Evolutionary conservation across 164 flowering plant species (phyloP), one percentile per base, ranked within the genome.

Genomic region (Malania oleifera): DNA sequence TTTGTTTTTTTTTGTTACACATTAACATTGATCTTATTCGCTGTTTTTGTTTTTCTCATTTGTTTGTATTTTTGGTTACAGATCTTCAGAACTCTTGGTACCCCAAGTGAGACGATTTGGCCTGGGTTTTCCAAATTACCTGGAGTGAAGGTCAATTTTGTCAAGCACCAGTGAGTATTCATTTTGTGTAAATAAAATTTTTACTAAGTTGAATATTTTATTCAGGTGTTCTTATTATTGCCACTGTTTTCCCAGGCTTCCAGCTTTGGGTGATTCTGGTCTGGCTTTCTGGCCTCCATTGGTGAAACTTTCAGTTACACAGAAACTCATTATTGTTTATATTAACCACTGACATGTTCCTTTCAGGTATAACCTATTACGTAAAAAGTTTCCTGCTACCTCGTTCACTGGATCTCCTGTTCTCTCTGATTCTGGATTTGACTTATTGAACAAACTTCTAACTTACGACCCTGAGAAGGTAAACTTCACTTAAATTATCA

Each of bases 381-480:
- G 97, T 23, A 80, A 78, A 69, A 90, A 84, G 63, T 90, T 93
- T 60, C 97, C 96, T 0, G 82, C 83, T 2, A 77, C 96, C 34
- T 84, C 98, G 55, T 90, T 90, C 74, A 83, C 86, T 52, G 96
- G 95, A 52, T 77, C 85, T 20, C 92, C 95, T 7, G 82, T 82
- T 25, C 90, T 93, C 20, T 90, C 97, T 59, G 97, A 88, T 73
- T 71, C 91, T 73, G 98, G 97, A 63, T 85, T 86, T 74, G 96
- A 93, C 64, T 76, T 90, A 73, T 70, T 93, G 77, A 88, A 81
- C 67, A 83, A 71, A 57, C 95, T 93, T 65, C 65, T 93, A 35
- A 85, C 95, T 43, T 93, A 84, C 71, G 95, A 90, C 70, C 98
- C 98, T 57, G 87, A 80, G 50, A 46, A 46, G 50, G 50, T 20